Conservation (phyloP, 805 yeast genomes). For the Saccharomycopsis sp. region DNA sequence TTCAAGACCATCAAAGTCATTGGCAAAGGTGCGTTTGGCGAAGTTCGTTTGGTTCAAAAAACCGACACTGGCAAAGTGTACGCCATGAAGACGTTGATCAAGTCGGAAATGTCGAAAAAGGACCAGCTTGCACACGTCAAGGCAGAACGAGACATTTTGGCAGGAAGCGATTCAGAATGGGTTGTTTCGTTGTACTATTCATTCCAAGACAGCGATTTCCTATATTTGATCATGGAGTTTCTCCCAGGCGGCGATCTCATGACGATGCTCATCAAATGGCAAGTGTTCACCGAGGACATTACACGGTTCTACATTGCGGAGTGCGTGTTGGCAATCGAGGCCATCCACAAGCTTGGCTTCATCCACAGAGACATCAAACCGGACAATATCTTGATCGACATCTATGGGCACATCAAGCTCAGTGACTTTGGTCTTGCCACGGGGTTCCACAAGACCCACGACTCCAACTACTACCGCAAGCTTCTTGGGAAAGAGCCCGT, state of each 20-base stretch:
- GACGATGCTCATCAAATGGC: conserved; percentile 96
- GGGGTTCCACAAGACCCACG: conserved; percentile 91
- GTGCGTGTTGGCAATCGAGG: conserved; percentile 90
- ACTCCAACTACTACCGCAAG: conserved; percentile 76
- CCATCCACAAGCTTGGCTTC: conserved; percentile 84
- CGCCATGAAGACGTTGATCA: conserved; percentile 89
- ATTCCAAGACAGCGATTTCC: conserved; percentile 67
- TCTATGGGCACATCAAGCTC: conserved; percentile 58
- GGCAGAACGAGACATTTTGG: conserved; percentile 92
- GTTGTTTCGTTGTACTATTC: conserved; percentile 76
- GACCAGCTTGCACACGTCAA: conserved; percentile 94
- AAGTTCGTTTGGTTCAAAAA: conserved; percentile 89
- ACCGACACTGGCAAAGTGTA: conserved; percentile 83
- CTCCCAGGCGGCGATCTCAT: conserved; percentile 32
- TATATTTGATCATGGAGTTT: conserved; percentile 74
- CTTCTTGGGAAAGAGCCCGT: conserved; percentile 48
- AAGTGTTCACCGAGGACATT: conserved; percentile 86
- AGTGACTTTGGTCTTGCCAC: conserved; percentile 75
- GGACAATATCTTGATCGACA: conserved; percentile 85
- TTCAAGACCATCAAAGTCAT: conserved; percentile 77
- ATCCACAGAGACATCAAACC: conserved; percentile 98
- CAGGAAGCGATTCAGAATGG: conserved; percentile 85
- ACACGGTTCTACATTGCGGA: conserved; percentile 93
- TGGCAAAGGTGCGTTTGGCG: conserved; percentile 98
- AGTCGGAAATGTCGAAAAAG: conserved; percentile 88